These are phyloP conservation scores for Penicillium aurantiogriseum DNA, from an alignment of 2,329 filamentous ascomycete genomes.

Conservation along the genomic window DNA sequence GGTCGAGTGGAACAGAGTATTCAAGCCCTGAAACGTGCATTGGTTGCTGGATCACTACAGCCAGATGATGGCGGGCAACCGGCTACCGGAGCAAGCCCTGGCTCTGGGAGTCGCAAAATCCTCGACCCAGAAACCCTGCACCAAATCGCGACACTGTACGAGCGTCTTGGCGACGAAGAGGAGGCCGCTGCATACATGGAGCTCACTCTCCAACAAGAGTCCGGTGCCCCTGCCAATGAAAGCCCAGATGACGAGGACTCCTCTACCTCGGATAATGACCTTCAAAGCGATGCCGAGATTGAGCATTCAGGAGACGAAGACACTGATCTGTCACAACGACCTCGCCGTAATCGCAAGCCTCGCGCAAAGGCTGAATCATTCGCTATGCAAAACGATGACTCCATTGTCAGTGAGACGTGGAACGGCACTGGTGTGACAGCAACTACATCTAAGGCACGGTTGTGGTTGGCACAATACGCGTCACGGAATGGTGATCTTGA, in stretches of 20 bases:
- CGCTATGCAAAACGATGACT: slow-evolving; percentile 36
- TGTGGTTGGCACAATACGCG: slow-evolving; percentile 87
- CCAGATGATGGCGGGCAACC: slow-evolving; percentile 40
- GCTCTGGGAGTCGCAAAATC: slow-evolving; percentile 44
- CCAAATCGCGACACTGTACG: slow-evolving; percentile 87
- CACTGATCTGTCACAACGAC: slow-evolving; percentile 62
- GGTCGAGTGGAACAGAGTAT: slow-evolving; percentile 84
- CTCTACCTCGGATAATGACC: slow-evolving; percentile 35
- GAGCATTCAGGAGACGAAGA: slow-evolving; percentile 34
- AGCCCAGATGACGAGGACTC: slow-evolving; percentile 34
- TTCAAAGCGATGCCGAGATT: slow-evolving; percentile 36
- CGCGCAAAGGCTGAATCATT: slow-evolving; percentile 31
- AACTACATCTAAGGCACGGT: slow-evolving; percentile 84
- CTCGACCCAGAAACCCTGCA: slow-evolving; percentile 89
- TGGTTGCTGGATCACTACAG: slow-evolving; percentile 84
- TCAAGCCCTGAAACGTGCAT: slow-evolving; percentile 87
- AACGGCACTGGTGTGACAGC: slow-evolving; percentile 78
- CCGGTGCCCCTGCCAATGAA: slow-evolving; percentile 55
- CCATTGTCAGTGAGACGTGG: slow-evolving; percentile 37
- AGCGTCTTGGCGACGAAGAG: slow-evolving; percentile 71
- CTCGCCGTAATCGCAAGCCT: slow-evolving; percentile 44
- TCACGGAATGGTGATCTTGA: slow-evolving; percentile 73
- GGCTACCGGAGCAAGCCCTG: slow-evolving; percentile 17
- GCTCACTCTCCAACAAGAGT: slow-evolving; percentile 87
- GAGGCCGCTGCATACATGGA: slow-evolving; percentile 95